A percentile compares a stretch with the other conserved stretches of the same genome.
phyloP scores from a whole-genome alignment of 352 stramenopile genomes.

The Poterioochromonas sp. region DNA sequence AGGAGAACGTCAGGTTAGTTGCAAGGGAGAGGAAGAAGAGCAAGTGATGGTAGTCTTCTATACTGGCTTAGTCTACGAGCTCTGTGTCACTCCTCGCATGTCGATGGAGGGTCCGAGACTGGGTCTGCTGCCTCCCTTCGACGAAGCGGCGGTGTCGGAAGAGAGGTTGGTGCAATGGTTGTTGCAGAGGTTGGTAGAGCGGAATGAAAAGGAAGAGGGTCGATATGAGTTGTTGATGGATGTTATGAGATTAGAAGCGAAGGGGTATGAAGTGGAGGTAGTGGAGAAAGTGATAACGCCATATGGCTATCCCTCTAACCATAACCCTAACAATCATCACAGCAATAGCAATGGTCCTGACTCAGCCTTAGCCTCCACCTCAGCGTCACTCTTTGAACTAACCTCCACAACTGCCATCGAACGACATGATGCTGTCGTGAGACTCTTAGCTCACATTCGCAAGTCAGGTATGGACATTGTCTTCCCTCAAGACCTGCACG shows the following conservation, averaged over 20 bases:
- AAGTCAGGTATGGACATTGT: too few species aligned
- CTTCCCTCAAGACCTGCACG: too few species aligned
- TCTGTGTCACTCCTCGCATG: constrained; percentile 8
- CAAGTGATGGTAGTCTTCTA: constrained; percentile 13
- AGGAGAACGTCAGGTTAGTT: neutral
- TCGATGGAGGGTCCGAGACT: constrained; percentile 4
- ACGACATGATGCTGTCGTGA: too few species aligned
- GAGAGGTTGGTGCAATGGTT: constrained; percentile 1
- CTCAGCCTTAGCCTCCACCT: too few species aligned
- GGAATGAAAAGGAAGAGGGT: constrained; percentile 11
- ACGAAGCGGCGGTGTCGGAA: constrained; percentile 5
- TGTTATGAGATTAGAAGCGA: constrained; percentile 1
- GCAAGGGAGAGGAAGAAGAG: constrained; percentile 5
- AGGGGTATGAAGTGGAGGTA: neutral
- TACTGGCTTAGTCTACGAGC: constrained; percentile 10
- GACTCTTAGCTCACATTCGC: too few species aligned
- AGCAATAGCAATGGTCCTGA: too few species aligned
- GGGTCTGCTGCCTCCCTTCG: constrained; percentile 4
- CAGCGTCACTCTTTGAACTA: too few species aligned
- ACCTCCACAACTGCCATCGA: too few species aligned
- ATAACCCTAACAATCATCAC: too few species aligned
- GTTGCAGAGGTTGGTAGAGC: constrained; percentile 8
- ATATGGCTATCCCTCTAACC: too few species aligned
- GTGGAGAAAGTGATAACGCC: too few species aligned
- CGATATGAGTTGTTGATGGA: constrained; percentile 13